Conservation (phyloP, 2,329 filamentous ascomycete species). For the Cadophora sp. region DNA sequence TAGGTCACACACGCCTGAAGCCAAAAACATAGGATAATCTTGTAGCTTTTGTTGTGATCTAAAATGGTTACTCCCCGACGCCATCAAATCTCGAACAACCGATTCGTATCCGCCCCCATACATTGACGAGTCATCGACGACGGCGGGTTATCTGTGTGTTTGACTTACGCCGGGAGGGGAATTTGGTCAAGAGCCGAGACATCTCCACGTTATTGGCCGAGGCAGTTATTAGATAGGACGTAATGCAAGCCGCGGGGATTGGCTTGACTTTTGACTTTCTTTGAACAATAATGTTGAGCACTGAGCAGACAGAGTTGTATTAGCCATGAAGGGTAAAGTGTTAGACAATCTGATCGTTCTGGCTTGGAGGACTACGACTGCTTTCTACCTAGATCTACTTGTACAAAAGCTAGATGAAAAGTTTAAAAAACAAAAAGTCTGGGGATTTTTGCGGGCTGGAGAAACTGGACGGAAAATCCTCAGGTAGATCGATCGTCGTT, state of each 20-base stretch:
- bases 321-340: background rate
- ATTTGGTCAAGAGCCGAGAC: slow-evolving; percentile 5
- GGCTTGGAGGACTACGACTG: background rate
- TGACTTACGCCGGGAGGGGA: slow-evolving; percentile 6
- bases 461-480: background rate
- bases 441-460: slow-evolving; percentile 6
- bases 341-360: background rate
- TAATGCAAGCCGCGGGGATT: background rate
- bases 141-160: background rate
- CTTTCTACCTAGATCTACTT: background rate
- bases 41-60: too few relatives aligned
- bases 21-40: background rate
- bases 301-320: background rate
- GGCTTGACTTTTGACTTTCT: background rate
- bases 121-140: background rate
- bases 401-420: background rate
- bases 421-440: background rate
- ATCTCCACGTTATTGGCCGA: background rate
- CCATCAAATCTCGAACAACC: slow-evolving; percentile 1
- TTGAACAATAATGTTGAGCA: too few relatives aligned
- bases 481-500: background rate
- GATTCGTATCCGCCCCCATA: background rate
- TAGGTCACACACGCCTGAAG: background rate
- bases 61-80: slow-evolving; percentile 8
- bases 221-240: background rate